These are phyloP conservation scores for Rubus parviflorus DNA, from an alignment of 306 rosid species.

Conservation along the genomic window DNA sequence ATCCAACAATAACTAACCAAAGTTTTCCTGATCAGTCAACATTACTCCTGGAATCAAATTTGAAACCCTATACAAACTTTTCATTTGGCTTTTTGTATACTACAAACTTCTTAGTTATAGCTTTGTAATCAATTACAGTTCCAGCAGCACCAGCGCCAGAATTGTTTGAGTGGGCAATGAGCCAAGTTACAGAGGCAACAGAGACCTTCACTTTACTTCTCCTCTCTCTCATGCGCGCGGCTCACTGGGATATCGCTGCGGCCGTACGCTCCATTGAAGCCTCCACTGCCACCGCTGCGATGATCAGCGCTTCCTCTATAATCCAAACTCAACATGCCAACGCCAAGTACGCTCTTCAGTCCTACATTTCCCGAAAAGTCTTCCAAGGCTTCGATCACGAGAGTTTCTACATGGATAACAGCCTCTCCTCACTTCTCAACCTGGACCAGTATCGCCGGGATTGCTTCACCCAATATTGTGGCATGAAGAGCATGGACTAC, in stretches of 20 bases:
- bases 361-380: constrained; percentile 68
- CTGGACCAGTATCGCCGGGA: constrained; percentile 86
- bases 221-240: constrained; percentile 83
- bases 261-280: constrained; percentile 93
- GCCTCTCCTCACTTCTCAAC: constrained; percentile 85
- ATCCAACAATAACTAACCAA: too few relatives aligned
- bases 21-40: too few relatives aligned
- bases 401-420: constrained; percentile 85
- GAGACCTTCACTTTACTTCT: constrained; percentile 73
- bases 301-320: constrained; percentile 36
- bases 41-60: too few relatives aligned
- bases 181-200: constrained; percentile 68
- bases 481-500: constrained; percentile 92
- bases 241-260: constrained; percentile 92
- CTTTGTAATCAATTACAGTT: constrained; percentile 34
- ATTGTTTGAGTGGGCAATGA: constrained; percentile 65
- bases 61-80: not conserved
- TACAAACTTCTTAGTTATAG: not conserved
- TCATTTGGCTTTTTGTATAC: not conserved
- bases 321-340: constrained; percentile 66
- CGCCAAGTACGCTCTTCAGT: constrained; percentile 86
- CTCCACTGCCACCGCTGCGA: constrained; percentile 39
- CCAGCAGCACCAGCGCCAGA: constrained; percentile 58
- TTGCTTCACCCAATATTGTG: constrained; percentile 78
- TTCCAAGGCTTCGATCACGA: constrained; percentile 93